phyloP scores from a whole-genome alignment of 805 yeast species.

The Saccharomycopsis guyanensis region DNA sequence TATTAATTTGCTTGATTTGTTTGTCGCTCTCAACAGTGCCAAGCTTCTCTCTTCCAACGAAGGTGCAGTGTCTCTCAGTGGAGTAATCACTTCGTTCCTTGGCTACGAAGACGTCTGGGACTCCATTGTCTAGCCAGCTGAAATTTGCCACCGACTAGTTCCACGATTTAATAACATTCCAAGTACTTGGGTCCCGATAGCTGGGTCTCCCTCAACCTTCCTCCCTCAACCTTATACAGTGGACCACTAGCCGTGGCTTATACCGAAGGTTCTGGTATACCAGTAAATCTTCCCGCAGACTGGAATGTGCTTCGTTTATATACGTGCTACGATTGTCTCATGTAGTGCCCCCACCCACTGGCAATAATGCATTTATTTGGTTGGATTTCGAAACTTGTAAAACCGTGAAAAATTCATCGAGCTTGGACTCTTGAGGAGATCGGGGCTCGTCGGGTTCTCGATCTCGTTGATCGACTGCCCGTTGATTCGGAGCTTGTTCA shows the following conservation, averaged over 20 bases:
- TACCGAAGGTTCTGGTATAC: too few species aligned
- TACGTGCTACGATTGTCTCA: too few species aligned
- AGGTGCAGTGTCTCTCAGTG: conserved; percentile 15
- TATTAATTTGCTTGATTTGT: conserved; percentile 17
- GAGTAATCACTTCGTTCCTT: conserved; percentile 13
- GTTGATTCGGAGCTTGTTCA: conserved; percentile 16
- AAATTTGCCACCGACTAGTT: too few species aligned
- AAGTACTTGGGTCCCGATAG: too few species aligned
- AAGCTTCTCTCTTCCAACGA: conserved; percentile 9
- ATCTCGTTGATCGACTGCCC: conserved; percentile 16
- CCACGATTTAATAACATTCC: too few species aligned
- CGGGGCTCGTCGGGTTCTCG: conserved; percentile 4
- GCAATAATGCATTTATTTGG: neutral
- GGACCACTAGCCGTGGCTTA: too few species aligned
- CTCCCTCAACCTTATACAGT: too few species aligned
- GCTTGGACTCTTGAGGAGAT: conserved; percentile 13
- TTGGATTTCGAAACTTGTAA: conserved; percentile 10
- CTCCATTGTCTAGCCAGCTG: too few species aligned
- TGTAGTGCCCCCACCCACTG: too few species aligned
- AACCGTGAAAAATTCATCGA: conserved; percentile 20
- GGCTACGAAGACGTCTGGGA: conserved; percentile 18
- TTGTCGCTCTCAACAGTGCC: conserved; percentile 15
- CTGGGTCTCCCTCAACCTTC: too few species aligned
- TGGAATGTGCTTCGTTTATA: too few species aligned
- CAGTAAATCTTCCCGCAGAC: too few species aligned